Conservation (phyloP, 352 stramenopile species). For the Globisporangium okanoganense region DNA sequence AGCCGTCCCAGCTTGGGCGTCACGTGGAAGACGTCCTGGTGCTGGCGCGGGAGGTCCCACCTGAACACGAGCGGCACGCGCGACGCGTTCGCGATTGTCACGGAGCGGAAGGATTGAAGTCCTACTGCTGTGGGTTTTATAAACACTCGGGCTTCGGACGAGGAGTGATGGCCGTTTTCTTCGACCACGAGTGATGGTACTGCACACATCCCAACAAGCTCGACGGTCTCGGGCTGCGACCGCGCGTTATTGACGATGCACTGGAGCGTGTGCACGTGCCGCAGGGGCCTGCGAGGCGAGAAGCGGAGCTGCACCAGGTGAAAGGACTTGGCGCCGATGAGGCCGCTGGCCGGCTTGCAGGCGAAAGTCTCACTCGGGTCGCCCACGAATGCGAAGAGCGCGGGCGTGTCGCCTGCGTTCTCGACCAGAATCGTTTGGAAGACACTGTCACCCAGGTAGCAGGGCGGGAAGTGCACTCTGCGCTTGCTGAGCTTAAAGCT, state of each 20-base stretch:
- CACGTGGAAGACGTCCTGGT: constrained; percentile 61
- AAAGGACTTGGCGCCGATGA: constrained; percentile 75
- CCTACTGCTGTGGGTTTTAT: constrained; percentile 85
- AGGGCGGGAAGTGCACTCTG: constrained; percentile 82
- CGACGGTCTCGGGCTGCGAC: constrained; percentile 42
- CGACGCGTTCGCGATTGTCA: constrained; percentile 75
- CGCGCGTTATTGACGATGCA: constrained; percentile 73
- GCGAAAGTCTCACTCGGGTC: constrained; percentile 61
- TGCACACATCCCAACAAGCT: constrained; percentile 53
- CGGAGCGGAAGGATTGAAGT: constrained; percentile 43
- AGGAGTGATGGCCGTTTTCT: constrained; percentile 13
- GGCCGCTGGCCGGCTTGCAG: constrained; percentile 67
- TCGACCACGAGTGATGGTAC: constrained; percentile 49
- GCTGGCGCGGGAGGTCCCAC: constrained; percentile 63
- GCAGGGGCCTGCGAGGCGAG: constrained; percentile 34
- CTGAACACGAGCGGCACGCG: constrained; percentile 84
- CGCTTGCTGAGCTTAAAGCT: constrained; percentile 45
- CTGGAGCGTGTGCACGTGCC: constrained; percentile 55
- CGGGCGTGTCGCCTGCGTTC: constrained; percentile 88
- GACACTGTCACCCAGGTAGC: constrained; percentile 83
- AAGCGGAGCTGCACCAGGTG: constrained; percentile 84
- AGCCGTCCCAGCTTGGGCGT: constrained; percentile 70
- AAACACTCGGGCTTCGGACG: constrained; percentile 46
- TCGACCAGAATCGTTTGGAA: constrained; percentile 88
- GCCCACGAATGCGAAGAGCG: constrained; percentile 76